These are phyloP conservation scores for Aspergillus sp. DNA, from an alignment of 2,329 filamentous ascomycete genomes.

Conservation along the genomic window DNA sequence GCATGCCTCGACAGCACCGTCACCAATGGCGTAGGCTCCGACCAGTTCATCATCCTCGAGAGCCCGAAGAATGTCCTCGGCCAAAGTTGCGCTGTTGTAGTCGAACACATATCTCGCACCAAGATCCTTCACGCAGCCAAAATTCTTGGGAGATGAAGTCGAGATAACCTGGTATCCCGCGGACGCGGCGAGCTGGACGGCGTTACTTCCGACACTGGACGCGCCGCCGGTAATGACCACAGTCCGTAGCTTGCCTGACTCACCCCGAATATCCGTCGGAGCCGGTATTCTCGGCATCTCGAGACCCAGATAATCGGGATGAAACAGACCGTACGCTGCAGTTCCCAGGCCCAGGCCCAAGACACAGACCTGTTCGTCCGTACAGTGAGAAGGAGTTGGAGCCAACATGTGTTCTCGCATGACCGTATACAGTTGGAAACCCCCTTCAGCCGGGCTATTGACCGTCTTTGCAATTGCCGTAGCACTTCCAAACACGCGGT, in stretches of 20 bases:
- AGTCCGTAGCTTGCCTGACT: slow-evolving; percentile 32
- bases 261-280: slow-evolving; percentile 45
- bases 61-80: slow-evolving; percentile 15
- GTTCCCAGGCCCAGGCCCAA: slow-evolving; percentile 28
- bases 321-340: slow-evolving; percentile 26
- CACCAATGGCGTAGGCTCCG: slow-evolving; percentile 18
- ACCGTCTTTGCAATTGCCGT: slow-evolving; percentile 20
- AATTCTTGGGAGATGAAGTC: slow-evolving; percentile 48
- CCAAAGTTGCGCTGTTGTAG: slow-evolving; percentile 37
- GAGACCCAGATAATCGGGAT: slow-evolving; percentile 24
- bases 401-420: slow-evolving; percentile 22
- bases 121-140: slow-evolving; percentile 47
- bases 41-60: slow-evolving; percentile 21
- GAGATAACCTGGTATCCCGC: slow-evolving; percentile 47
- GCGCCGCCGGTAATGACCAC: slow-evolving; percentile 52
- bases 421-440: slow-evolving; percentile 31
- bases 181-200: slow-evolving; percentile 49
- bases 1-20: neutral
- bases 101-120: slow-evolving; percentile 52
- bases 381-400: slow-evolving; percentile 19
- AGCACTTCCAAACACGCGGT: slow-evolving; percentile 46
- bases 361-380: slow-evolving; percentile 26
- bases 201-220: slow-evolving; percentile 50
- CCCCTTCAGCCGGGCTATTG: slow-evolving; percentile 19
- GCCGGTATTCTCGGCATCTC: neutral